Base-by-base conservation (phyloP, 805 yeast genomes). In the Dipodascopsis uninucleata region DNA sequence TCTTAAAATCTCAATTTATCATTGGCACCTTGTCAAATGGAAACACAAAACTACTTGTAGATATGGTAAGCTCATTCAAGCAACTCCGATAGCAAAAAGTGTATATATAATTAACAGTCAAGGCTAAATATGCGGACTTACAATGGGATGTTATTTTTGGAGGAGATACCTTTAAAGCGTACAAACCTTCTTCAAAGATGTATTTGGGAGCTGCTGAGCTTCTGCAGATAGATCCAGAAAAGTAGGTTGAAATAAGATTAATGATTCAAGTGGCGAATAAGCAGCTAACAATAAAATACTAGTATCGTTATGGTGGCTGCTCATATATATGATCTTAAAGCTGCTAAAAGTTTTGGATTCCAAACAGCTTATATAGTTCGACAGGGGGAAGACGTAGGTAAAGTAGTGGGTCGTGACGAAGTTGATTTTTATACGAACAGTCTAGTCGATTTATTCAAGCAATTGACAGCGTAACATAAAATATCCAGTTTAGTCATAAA, bases 101-200 rank as follows among this genome's bases (percentile, higher is more conserved):
- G 29, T 26, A 26, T 12, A n/a, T 12, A 12, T 12, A n/a, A 12
- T 26, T 26, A 26, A 26, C 31, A 3, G 33, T 4, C 9, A 28
- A 49, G 53, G 55, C 55, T n/a, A 51, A 49, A 36, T 36, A 51
- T 22, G 55, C 55, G 4, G 16, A 22, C 7, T 31, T 51, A 12
- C 55, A 49, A 1, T 51, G 55, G 55, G 55, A 51, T 25, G 24
- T 49, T 3, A 21, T 51, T 10, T 35, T 51, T 18, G 55, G 46
- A 8, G 55, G 47, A 16, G 55, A 51, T 18, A 28, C 45, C 16
- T 48, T 49, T 36, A 39, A 44, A 23, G 29, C 39, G 18, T 51
- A 50, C 45, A 51, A 51, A 36, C 55, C 55, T 10, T 42, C 54
- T 4, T 43, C 54, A 5, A 32, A 36, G 22, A 42, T 42, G 8